Conservation (phyloP, 768 basidiomycete genomes). For the Holtermannia corniformis region DNA sequence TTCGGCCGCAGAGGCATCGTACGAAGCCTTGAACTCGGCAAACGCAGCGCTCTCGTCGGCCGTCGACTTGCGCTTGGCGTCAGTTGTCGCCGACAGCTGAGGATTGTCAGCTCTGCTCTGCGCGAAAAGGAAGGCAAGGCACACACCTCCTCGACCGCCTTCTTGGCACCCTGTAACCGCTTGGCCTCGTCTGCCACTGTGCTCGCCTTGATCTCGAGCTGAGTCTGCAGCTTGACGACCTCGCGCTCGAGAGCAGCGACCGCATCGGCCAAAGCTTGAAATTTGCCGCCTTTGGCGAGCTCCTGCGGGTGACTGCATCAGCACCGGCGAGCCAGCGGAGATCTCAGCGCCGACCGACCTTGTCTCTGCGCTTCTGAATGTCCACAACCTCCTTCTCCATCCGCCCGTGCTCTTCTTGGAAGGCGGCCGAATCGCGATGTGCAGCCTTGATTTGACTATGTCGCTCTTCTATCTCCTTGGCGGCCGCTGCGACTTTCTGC, state of each 20-base stretch:
- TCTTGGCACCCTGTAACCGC: constrained; percentile 49
- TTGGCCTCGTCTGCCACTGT: constrained; percentile 70
- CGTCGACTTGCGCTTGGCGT: constrained; percentile 56
- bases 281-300: constrained; percentile 82
- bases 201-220: constrained; percentile 68
- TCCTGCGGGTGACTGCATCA: constrained; percentile 52
- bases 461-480: background rate
- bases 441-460: constrained; percentile 23
- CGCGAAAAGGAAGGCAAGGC: background rate
- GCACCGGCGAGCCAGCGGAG: background rate
- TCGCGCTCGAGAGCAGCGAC: constrained; percentile 69
- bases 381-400: constrained; percentile 56
- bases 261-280: constrained; percentile 73
- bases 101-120: constrained; percentile 3
- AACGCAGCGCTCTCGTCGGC: constrained; percentile 51
- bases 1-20: constrained; percentile 53
- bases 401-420: constrained; percentile 47
- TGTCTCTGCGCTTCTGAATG: constrained; percentile 66
- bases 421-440: constrained; percentile 21
- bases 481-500: constrained; percentile 37
- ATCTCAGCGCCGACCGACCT: too few relatives aligned
- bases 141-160: constrained; percentile 56
- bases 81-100: constrained; percentile 53
- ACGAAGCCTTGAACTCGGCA: constrained; percentile 57
- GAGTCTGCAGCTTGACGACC: constrained; percentile 70